A percentile compares a stretch with the other conserved stretches of the same genome.
phyloP scores from a whole-genome alignment of 164 flowering plant genomes.

The Kingdonia uniflora region DNA sequence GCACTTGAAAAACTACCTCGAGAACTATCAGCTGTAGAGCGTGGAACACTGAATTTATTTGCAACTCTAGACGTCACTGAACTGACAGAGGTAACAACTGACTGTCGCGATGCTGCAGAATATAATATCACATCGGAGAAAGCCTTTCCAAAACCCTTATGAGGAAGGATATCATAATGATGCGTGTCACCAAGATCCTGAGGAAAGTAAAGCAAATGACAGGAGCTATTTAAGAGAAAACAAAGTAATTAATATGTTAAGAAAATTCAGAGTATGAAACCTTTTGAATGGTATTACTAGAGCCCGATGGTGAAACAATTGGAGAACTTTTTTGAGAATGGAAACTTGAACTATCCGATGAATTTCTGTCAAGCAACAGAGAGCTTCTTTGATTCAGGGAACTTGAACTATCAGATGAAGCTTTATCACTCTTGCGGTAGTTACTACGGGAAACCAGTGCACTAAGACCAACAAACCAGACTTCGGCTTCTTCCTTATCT shows the following conservation, averaged over 20 bases:
- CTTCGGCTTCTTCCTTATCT: constrained; percentile 24
- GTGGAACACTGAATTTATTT: no score
- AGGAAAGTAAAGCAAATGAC: constrained; percentile 4
- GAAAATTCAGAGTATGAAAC: no score
- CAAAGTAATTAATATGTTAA: no score
- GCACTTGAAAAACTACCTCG: no score
- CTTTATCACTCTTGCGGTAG: constrained; percentile 27
- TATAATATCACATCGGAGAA: constrained; percentile 50
- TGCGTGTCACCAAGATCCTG: constrained; percentile 11
- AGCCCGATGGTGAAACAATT: background rate
- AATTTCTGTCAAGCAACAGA: constrained; percentile 30
- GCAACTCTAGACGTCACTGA: constrained; percentile 21
- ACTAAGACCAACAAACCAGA: constrained; percentile 77
- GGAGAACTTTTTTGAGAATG: background rate
- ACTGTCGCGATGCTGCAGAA: constrained; percentile 25
- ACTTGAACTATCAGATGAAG: constrained; percentile 36
- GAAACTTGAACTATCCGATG: background rate
- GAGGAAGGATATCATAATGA: constrained; percentile 28
- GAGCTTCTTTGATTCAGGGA: constrained; percentile 20
- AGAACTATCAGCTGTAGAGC: no score
- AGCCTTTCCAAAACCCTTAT: constrained; percentile 53
- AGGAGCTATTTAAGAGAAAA: no score
- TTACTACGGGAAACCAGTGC: constrained; percentile 45
- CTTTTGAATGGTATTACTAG: background rate
- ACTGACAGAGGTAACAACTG: constrained; percentile 64